Conservation (phyloP, 2,329 filamentous ascomycete species). For the Cryphonectria naterciae region DNA sequence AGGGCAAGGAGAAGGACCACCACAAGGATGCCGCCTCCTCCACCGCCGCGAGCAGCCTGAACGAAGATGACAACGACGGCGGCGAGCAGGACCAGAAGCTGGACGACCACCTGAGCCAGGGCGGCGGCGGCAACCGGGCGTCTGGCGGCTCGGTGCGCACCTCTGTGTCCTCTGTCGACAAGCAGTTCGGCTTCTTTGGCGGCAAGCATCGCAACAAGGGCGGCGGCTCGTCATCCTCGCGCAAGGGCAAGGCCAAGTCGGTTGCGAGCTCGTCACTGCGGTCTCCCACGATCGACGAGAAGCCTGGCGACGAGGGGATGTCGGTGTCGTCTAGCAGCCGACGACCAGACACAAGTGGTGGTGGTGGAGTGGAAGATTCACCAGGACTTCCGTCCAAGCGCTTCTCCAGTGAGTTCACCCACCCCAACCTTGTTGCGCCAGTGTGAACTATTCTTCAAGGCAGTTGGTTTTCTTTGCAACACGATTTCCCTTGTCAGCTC, state of each 20-base stretch:
- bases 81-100: conserved; percentile 34
- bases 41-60: background rate
- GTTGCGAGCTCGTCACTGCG: conserved; percentile 20
- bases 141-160: conserved; percentile 50
- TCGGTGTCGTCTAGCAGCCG: conserved; percentile 17
- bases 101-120: conserved; percentile 33
- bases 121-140: conserved; percentile 29
- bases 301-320: conserved; percentile 2
- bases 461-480: no score
- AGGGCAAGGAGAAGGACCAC: conserved; percentile 38
- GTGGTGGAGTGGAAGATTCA: background rate
- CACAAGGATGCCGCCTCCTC: conserved; percentile 12
- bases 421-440: no score
- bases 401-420: conserved; percentile 12
- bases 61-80: background rate
- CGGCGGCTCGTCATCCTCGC: conserved; percentile 33
- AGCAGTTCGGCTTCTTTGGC: conserved; percentile 50
- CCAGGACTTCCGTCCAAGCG: conserved; percentile 1
- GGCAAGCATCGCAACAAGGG: conserved; percentile 44
- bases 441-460: no score
- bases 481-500: no score
- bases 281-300: conserved; percentile 21
- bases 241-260: conserved; percentile 27
- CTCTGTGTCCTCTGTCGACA: conserved; percentile 46
- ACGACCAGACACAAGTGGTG: conserved; percentile 24